A percentile compares a stretch with the other conserved stretches of the same genome.
phyloP scores from a whole-genome alignment of 345 rosid genomes.

The Ailanthus altissimus region DNA sequence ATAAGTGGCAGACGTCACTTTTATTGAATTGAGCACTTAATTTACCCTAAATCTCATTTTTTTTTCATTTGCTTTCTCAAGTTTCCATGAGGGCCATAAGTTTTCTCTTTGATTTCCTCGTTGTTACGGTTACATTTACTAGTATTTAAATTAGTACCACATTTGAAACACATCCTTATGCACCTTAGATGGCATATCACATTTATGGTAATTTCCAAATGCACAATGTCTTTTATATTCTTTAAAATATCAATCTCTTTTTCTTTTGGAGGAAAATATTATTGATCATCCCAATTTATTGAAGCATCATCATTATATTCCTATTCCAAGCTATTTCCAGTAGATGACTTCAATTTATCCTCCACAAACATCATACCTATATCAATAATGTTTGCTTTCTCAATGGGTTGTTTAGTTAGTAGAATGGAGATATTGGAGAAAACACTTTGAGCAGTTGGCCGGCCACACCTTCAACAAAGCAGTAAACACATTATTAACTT shows the following conservation, averaged over 20 bases:
- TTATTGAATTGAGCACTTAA: neutral
- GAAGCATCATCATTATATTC: constrained; percentile 54
- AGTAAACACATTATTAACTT: neutral
- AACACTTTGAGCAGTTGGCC: constrained; percentile 64
- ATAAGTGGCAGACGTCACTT: neutral
- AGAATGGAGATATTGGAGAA: constrained; percentile 77
- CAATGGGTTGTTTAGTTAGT: constrained; percentile 66
- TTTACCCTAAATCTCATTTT: constrained; percentile 14
- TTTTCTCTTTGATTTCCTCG: constrained; percentile 45
- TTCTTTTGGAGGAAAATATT: constrained; percentile 64
- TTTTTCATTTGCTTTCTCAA: constrained; percentile 64
- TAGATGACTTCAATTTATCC: constrained; percentile 32
- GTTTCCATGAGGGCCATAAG: constrained; percentile 66
- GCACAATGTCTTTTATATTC: constrained; percentile 78
- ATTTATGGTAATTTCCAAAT: constrained; percentile 66
- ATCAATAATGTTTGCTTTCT: constrained; percentile 67
- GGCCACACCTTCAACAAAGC: constrained; percentile 61
- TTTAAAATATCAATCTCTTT: constrained; percentile 83
- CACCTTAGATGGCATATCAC: constrained; percentile 70
- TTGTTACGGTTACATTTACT: constrained; percentile 58
- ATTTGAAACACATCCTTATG: constrained; percentile 76
- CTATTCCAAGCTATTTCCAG: constrained; percentile 22
- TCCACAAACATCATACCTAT: constrained; percentile 48
- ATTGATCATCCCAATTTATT: constrained; percentile 80
- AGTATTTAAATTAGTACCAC: constrained; percentile 74